These are phyloP conservation scores for Solanum chmielewskii DNA, from an alignment of 257 asterid species.

Conservation along the genomic window DNA sequence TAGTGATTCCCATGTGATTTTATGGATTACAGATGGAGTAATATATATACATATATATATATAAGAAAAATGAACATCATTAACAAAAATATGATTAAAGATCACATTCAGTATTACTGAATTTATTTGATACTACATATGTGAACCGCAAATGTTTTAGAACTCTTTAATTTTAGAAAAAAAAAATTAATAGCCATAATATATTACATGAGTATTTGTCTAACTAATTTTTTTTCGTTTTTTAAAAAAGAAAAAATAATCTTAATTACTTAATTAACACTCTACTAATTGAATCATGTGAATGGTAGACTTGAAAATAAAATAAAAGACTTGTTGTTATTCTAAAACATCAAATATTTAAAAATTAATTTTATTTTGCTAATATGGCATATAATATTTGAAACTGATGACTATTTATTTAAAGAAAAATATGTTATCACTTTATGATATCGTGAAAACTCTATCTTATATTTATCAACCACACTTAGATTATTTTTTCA, in stretches of 20 bases:
- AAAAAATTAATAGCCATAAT: background rate
- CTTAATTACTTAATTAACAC: background rate
- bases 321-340: background rate
- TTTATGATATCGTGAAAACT: background rate
- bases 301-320: background rate
- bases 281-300: background rate
- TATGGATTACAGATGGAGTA: slow-evolving; percentile 1
- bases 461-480: background rate
- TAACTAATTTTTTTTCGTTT: background rate
- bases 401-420: background rate
- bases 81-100: background rate
- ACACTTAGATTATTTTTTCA: background rate
- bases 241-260: no score
- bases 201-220: background rate
- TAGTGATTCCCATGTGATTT: slow-evolving; percentile 25
- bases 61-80: background rate
- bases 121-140: background rate
- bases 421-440: background rate
- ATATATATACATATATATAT: background rate
- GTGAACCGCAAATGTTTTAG: background rate
- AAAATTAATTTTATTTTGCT: background rate
- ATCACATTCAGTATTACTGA: background rate
- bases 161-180: background rate
- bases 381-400: background rate
- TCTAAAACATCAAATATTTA: background rate